Base-by-base conservation (phyloP, 2,329 filamentous ascomycete genomes). In the Pseudogymnoascus sp. region DNA sequence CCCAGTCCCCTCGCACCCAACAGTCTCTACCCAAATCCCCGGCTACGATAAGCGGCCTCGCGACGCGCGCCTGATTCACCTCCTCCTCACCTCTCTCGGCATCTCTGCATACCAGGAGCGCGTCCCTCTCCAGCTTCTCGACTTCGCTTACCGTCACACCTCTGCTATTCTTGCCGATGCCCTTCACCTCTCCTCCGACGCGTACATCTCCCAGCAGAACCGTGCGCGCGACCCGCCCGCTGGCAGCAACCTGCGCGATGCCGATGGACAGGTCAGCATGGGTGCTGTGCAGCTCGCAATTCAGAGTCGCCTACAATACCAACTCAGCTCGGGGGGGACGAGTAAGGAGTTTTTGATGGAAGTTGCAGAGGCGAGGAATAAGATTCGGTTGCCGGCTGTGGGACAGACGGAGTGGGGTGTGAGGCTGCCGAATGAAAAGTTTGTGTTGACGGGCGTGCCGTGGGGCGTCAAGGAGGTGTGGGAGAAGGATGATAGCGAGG, bases 91-190 rank as follows among this genome's bases (percentile, higher is more conserved):
- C 18, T 88, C 87, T 6, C 87, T 92, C 69, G 89, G 89, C 70
- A 89, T 93, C 8, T 86, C 87, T 4, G 81, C 86, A 39, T 94
- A 91, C 79, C 89, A 93, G 73, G 84, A 88, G 73, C 89, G 90
- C 69, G 89, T 94, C 1, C 90, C 90, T 0, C 82, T 93, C 0
- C 85, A 92, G 62, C 85, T 94, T 57, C 86, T 94, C 72, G 90
- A 94, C 77, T 93, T 93, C 71, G 88, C 90, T 57, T 94, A 94
- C 80, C 86, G 90, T 37, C 89, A 92, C 79, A 90, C 87, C 8
- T 85, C 85, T 1, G 81, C 83, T 62, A 80, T 92, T 36, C 83
- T 92, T 18, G 84, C 78, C 66, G 88, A 92, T 75, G 86, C 85
- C 6, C 75, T 90, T 14, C 86, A 89, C 69, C 81, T 90, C 25